Conservation (phyloP, 179 eudicot species). For the Dionaea muscipula region DNA sequence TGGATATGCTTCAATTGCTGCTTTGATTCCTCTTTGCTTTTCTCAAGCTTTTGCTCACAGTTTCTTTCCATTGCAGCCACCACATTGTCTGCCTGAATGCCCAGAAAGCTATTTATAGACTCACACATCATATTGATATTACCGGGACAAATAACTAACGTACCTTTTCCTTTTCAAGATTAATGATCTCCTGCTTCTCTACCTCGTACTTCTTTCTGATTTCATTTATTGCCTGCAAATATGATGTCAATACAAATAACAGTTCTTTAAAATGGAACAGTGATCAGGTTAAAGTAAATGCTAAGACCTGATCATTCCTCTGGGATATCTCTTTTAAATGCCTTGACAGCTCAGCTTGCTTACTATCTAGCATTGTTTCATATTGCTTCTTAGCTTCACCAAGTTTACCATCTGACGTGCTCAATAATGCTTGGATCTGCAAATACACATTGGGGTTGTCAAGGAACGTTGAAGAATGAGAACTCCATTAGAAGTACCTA, state of each 20-base stretch:
- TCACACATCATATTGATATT: background rate
- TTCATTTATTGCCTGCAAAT: slow-evolving; percentile 78
- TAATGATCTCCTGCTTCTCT: slow-evolving; percentile 67
- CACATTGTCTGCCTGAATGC: slow-evolving; percentile 53
- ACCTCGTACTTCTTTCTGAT: slow-evolving; percentile 71
- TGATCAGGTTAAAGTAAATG: slow-evolving; percentile 4
- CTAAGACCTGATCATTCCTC: slow-evolving; percentile 74
- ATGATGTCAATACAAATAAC: slow-evolving; percentile 13
- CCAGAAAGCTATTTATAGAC: slow-evolving; percentile 5
- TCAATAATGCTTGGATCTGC: slow-evolving; percentile 46
- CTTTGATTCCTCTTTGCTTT: slow-evolving; percentile 54
- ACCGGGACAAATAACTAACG: slow-evolving; percentile 7
- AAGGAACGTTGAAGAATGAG: slow-evolving; percentile 7
- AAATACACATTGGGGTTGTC: slow-evolving; percentile 9
- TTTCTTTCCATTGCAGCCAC: slow-evolving; percentile 51
- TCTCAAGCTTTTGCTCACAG: slow-evolving; percentile 46
- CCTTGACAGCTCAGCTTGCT: slow-evolving; percentile 72
- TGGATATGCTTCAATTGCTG: slow-evolving; percentile 34
- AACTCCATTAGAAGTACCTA: slow-evolving; percentile 4
- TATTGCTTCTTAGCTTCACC: slow-evolving; percentile 72
- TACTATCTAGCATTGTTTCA: slow-evolving; percentile 71
- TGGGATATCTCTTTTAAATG: slow-evolving; percentile 89
- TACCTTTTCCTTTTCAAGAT: slow-evolving; percentile 81
- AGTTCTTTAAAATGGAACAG: background rate
- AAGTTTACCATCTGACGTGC: slow-evolving; percentile 55